Evolutionary conservation across 768 basidiomycete genomes (phyloP).

Genomic region (Boletus subparvulus): DNA sequence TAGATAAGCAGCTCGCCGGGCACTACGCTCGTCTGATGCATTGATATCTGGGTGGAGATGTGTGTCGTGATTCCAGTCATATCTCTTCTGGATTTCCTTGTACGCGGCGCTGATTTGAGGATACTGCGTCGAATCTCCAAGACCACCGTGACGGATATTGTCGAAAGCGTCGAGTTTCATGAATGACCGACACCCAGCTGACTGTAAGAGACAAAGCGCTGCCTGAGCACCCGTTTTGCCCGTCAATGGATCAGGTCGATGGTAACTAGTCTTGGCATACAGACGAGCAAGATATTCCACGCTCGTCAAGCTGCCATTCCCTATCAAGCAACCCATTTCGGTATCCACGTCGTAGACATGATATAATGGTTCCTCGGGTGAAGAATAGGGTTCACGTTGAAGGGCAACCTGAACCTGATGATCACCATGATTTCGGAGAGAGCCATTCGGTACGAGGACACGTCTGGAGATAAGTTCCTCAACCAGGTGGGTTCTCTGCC

Average conservation of each 20-base stretch:
- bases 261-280: neutral
- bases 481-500: neutral
- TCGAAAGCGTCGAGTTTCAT: conserved; percentile 23
- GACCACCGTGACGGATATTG: too few species aligned
- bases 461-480: neutral
- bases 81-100: neutral
- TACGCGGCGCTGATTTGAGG: neutral
- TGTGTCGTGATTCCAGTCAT: neutral
- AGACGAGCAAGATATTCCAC: neutral
- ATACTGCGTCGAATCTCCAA: neutral
- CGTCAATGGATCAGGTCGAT: neutral
- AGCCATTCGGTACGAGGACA: neutral
- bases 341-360: neutral
- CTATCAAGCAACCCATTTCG: neutral
- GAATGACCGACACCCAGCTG: conserved; percentile 35
- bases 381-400: too few species aligned
- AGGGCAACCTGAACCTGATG: too few species aligned
- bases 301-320: neutral
- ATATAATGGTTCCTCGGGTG: neutral
- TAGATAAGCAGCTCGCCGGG: neutral
- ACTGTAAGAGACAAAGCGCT: neutral
- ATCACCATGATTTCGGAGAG: too few species aligned
- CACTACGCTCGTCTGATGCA: neutral
- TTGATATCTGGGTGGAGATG: too few species aligned
- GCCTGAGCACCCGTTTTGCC: neutral